phyloP scores from a whole-genome alignment of 2,329 filamentous ascomycete species.

The Amauroascus niger region DNA sequence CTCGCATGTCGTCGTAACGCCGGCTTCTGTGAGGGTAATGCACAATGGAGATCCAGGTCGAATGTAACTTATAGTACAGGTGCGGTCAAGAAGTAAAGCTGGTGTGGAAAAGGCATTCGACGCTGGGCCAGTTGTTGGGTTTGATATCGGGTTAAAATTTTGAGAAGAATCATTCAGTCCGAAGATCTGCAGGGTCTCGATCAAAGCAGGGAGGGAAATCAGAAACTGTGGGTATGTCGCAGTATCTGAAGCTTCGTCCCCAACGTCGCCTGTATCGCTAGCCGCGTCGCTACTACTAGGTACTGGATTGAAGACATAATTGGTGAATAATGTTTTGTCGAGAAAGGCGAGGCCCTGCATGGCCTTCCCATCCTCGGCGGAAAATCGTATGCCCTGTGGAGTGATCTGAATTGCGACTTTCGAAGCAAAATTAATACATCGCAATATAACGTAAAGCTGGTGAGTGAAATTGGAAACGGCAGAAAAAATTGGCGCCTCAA shows the following conservation, averaged over 20 bases:
- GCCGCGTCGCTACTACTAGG: constrained; percentile 19
- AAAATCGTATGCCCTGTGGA: constrained; percentile 74
- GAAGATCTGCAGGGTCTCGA: constrained; percentile 94
- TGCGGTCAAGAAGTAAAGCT: constrained; percentile 70
- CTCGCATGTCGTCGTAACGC: constrained; percentile 80
- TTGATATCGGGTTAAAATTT: constrained; percentile 24
- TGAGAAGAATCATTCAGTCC: constrained; percentile 57
- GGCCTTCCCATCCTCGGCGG: constrained; percentile 75
- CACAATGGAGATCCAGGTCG: constrained; percentile 67
- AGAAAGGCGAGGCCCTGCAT: constrained; percentile 88
- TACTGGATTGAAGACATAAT: constrained; percentile 59
- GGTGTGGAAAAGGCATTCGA: constrained; percentile 75
- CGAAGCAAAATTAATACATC: constrained; percentile 52
- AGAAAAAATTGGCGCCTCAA: constrained; percentile 39
- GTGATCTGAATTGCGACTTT: constrained; percentile 64
- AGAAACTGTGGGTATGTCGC: constrained; percentile 60
- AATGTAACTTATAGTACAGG: constrained; percentile 72
- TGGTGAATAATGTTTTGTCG: constrained; percentile 79
- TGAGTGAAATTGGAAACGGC: constrained; percentile 54
- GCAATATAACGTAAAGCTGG: constrained; percentile 50
- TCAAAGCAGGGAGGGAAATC: constrained; percentile 72
- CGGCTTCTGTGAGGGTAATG: constrained; percentile 75
- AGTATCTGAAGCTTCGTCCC: constrained; percentile 32
- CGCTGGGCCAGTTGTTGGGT: constrained; percentile 34
- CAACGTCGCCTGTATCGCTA: constrained; percentile 25